Evolutionary conservation across 257 asterid genomes (phyloP).

Genomic region (Handroanthus guayacan): DNA sequence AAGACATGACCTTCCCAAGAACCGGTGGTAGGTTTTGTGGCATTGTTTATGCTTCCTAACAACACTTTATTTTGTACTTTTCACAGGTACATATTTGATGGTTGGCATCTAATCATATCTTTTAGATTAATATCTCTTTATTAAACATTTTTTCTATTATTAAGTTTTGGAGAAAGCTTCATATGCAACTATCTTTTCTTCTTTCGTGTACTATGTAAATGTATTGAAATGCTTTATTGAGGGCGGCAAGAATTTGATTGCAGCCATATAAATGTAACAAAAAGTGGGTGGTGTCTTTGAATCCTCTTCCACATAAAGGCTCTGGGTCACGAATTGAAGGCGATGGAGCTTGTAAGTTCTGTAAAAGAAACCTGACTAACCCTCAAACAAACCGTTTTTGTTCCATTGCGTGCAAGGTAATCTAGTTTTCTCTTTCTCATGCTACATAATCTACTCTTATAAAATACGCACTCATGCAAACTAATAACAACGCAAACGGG

Average conservation of each 20-base stretch:
- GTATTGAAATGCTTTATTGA: not conserved
- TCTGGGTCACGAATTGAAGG: conserved; percentile 51
- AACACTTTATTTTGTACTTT: too few species aligned
- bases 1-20: not conserved
- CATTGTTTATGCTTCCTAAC: too few species aligned
- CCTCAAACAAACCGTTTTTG: conserved; percentile 42
- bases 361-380: conserved; percentile 49
- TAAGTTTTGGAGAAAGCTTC: too few species aligned
- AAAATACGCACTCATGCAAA: not conserved
- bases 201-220: not conserved
- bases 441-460: not conserved
- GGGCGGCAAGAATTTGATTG: not conserved
- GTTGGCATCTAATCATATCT: not conserved
- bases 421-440: not conserved
- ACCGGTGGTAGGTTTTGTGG: too few species aligned
- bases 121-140: not conserved
- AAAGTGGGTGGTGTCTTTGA: conserved; percentile 51
- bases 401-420: conserved; percentile 59
- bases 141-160: too few species aligned
- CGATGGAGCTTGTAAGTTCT: conserved; percentile 47
- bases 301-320: conserved; percentile 53
- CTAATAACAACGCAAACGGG: not conserved
- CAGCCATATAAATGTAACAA: conserved; percentile 54
- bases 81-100: not conserved
- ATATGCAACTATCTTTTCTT: not conserved